Evolutionary conservation across 805 yeast species (phyloP).

Genomic region (Candida michaelii): DNA sequence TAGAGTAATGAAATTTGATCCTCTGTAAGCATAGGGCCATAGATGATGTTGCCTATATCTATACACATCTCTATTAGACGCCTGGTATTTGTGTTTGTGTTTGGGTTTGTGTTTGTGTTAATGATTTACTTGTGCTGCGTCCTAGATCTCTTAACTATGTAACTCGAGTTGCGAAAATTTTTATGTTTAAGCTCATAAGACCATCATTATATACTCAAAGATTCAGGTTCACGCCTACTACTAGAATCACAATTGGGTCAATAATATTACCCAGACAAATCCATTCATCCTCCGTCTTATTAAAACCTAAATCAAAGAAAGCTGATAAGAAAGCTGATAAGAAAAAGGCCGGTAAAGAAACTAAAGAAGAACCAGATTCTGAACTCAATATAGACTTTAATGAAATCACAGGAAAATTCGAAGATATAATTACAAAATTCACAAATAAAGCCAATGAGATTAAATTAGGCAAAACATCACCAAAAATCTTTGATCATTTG

Average conservation of each 20-base stretch:
- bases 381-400: slow-evolving; percentile 18
- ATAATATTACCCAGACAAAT: not conserved
- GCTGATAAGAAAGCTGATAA: not conserved
- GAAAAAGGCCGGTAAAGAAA: not conserved
- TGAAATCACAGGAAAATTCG: slow-evolving; percentile 44
- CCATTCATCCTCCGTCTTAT: not conserved
- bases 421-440: slow-evolving; percentile 50
- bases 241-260: too few relatives aligned
- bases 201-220: not conserved
- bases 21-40: too few relatives aligned
- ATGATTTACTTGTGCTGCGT: too few relatives aligned
- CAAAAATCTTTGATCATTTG: slow-evolving; percentile 63
- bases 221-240: not conserved
- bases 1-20: too few relatives aligned
- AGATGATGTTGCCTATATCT: too few relatives aligned
- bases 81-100: too few relatives aligned
- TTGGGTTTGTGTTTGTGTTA: too few relatives aligned
- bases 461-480: slow-evolving; percentile 69
- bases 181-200: slow-evolving; percentile 3
- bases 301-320: slow-evolving; percentile 2
- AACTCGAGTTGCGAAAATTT: slow-evolving; percentile 7
- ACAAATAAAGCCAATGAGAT: slow-evolving; percentile 57
- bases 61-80: too few relatives aligned
- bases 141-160: too few relatives aligned
- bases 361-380: slow-evolving; percentile 2